A percentile compares a stretch with the other conserved stretches of the same genome.
Conservation (phyloP, 1,284 basidiomycete genomes). For the Sporisorium graminicola region DNA sequence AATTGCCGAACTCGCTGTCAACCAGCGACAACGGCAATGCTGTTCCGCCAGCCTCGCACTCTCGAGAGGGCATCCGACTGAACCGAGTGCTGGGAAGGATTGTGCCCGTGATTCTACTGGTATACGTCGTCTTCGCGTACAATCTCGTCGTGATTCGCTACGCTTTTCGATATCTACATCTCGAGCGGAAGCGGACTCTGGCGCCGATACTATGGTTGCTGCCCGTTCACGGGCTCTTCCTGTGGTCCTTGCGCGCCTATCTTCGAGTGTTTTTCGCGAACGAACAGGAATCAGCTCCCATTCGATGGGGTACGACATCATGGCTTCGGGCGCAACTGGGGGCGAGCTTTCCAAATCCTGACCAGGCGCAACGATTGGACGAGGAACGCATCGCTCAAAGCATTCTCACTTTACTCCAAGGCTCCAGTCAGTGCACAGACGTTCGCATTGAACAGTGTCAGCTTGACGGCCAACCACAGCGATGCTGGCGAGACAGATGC, state of each 20-base stretch:
- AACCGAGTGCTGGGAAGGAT: slow-evolving; percentile 41
- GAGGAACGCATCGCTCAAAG: background rate
- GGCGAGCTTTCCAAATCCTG: slow-evolving; percentile 5
- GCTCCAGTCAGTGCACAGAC: background rate
- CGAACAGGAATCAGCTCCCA: too few relatives aligned
- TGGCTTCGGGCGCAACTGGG: slow-evolving; percentile 19
- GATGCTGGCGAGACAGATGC: slow-evolving; percentile 38
- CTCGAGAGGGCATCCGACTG: slow-evolving; percentile 31
- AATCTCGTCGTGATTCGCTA: slow-evolving; percentile 37
- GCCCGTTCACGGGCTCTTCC: slow-evolving; percentile 27
- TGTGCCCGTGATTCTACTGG: slow-evolving; percentile 46
- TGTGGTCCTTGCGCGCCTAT: slow-evolving; percentile 31
- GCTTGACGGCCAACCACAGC: slow-evolving; percentile 23
- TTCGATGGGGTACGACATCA: background rate
- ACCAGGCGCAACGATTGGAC: background rate
- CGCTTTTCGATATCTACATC: slow-evolving; percentile 17
- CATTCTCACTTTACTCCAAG: background rate
- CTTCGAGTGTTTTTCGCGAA: slow-evolving; percentile 38
- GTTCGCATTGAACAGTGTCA: slow-evolving; percentile 17
- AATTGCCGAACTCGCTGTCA: background rate
- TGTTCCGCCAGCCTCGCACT: background rate
- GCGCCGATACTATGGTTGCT: slow-evolving; percentile 21
- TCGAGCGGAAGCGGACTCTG: slow-evolving; percentile 5
- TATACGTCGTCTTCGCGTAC: slow-evolving; percentile 37
- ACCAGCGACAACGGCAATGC: background rate